Percentiles rank a stretch among this genome's conserved stretches.
These are phyloP conservation scores for Leishmania aethiopica DNA, from an alignment of 208 protist species.

Conservation along the genomic window DNA sequence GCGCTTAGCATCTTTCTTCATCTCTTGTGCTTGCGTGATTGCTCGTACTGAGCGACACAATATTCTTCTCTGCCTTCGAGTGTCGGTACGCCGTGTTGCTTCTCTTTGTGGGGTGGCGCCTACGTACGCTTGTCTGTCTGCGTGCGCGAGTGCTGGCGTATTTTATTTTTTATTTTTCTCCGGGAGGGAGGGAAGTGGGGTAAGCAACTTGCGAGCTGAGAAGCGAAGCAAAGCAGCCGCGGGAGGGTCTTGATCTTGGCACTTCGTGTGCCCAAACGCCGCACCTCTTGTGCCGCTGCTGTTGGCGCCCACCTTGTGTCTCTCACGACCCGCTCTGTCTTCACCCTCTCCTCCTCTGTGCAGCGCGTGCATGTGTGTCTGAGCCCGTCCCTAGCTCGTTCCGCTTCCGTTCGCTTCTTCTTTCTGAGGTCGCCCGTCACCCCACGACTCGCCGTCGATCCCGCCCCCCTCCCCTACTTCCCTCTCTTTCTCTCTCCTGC, in stretches of 20 bases:
- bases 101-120: not conserved
- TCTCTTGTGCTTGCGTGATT: not conserved
- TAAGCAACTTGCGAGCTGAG: not conserved
- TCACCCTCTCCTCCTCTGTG: not conserved
- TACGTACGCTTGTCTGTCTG: not conserved
- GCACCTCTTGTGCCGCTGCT: not conserved
- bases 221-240: not conserved
- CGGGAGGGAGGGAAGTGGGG: not conserved
- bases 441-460: not conserved
- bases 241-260: not conserved
- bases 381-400: not conserved
- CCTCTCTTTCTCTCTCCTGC: not conserved
- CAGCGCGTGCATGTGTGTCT: too few relatives aligned
- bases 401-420: not conserved
- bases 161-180: not conserved
- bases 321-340: not conserved
- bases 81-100: not conserved
- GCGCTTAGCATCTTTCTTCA: not conserved
- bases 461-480: not conserved
- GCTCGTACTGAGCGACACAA: not conserved
- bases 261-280: not conserved
- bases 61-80: not conserved
- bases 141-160: not conserved
- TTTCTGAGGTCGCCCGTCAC: not conserved
- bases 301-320: not conserved